Base-by-base conservation (phyloP, 192 early-diverging fungal genomes). In the Podila verticillata region DNA sequence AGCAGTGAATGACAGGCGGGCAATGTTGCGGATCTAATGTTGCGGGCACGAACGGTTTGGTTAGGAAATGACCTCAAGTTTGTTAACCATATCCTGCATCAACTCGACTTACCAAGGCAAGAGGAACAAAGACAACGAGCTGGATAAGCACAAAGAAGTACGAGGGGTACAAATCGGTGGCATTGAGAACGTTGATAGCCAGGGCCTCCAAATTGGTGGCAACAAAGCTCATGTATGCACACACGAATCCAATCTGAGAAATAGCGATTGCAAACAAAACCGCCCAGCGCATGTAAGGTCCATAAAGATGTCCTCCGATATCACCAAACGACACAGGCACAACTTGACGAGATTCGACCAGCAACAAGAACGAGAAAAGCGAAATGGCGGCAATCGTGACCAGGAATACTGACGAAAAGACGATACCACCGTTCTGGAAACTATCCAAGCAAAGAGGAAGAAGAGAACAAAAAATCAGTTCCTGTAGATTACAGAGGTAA, bases 1-100 rank as follows among this genome's bases (percentile, higher is more conserved):
- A 15, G 96, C 94, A 32, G 95, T 90, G 57, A 92, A 87, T 1
- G 93, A 93, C 75, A 98, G 91, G 69, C 92, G 91, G 65, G 95
- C 93, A 87, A 98, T 98, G 64, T 90, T 92, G 36, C 96, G 92
- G 65, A 98, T 95, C 77, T 80, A 68, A 28, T 17, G 8, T 79
- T 66, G 91, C 75, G n/a, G 91, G 88, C 34, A 90, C 83, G 71
- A 66, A 17, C 12, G 15, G 15, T 15, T n/a, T 44, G 12, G 10
- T 44, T 17, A 44, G 39, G 15, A 44, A 44, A 15, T 30, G 4
- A 22, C 44, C 28, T 56, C 12, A 56, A 66, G n/a, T 19, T 2
- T 44, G 35, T 39, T 24, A 58, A 28, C 8, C 31, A 61, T 29
- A 31, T 17, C 12, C 13, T 17, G 31, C 28, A 30, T 3, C 24